These are phyloP conservation scores for Chytriomyces hyalinus DNA, from an alignment of 192 early-diverging fungal species.

Conservation along the genomic window DNA sequence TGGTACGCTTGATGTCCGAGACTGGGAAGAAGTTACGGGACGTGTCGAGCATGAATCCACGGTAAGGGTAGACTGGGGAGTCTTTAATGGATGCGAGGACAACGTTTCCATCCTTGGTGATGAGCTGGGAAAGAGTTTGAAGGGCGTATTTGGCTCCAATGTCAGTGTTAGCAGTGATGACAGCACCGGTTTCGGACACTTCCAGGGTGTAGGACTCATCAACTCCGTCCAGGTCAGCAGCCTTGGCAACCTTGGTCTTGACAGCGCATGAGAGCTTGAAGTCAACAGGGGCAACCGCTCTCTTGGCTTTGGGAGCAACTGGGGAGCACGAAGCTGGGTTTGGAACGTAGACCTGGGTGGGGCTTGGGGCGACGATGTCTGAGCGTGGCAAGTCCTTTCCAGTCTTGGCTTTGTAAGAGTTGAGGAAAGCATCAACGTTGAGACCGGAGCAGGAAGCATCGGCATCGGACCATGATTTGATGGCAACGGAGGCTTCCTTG, in stretches of 20 bases:
- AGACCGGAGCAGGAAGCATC: too few relatives aligned
- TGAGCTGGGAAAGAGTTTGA: constrained; percentile 51
- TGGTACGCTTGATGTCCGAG: constrained; percentile 19
- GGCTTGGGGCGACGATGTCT: not conserved
- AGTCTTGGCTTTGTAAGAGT: constrained; percentile 27
- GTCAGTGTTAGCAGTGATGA: constrained; percentile 60
- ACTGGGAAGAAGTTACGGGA: constrained; percentile 42
- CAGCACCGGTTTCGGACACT: not conserved
- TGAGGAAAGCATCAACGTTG: too few relatives aligned
- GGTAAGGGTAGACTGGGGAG: constrained; percentile 28
- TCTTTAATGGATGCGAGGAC: constrained; percentile 28
- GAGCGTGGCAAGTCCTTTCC: not conserved
- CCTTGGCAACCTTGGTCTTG: too few relatives aligned
- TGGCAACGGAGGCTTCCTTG: too few relatives aligned
- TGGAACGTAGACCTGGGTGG: not conserved
- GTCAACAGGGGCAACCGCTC: too few relatives aligned
- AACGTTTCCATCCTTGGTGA: not conserved
- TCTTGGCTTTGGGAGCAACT: too few relatives aligned
- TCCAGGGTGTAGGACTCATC: constrained; percentile 29
- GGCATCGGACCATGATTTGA: too few relatives aligned
- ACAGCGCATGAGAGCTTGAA: too few relatives aligned
- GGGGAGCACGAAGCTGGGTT: not conserved
- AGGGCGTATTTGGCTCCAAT: constrained; percentile 75
- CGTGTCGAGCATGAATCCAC: constrained; percentile 21
- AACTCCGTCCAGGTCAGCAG: not conserved